Conservation (phyloP, 306 rosid genomes). For the Vigna trinervia region DNA sequence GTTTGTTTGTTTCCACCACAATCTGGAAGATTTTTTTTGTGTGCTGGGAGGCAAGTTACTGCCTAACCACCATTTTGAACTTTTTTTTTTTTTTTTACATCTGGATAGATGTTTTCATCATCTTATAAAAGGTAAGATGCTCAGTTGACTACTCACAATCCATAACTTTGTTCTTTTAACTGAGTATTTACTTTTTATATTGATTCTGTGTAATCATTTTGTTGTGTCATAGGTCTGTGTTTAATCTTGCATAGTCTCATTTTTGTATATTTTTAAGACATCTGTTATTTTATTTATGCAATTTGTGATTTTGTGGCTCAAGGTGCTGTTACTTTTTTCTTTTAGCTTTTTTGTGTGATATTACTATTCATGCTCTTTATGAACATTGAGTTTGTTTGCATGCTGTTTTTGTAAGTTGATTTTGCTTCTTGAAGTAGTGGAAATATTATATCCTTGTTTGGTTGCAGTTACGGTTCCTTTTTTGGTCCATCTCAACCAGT, state of each 20-base stretch:
- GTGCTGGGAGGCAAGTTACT: constrained; percentile 24
- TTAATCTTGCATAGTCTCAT: constrained; percentile 19
- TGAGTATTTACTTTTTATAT: constrained; percentile 1
- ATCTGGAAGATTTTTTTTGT: neutral
- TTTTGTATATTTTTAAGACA: neutral
- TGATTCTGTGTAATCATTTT: neutral
- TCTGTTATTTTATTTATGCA: constrained; percentile 3
- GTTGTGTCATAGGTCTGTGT: constrained; percentile 1
- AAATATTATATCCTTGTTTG: constrained; percentile 28
- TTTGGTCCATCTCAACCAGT: constrained; percentile 88
- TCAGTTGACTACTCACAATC: neutral
- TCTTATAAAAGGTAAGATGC: constrained; percentile 5
- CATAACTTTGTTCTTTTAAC: constrained; percentile 19
- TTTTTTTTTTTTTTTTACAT: neutral
- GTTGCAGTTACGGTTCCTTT: constrained; percentile 85
- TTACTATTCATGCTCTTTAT: constrained; percentile 5
- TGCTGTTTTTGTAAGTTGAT: constrained; percentile 11
- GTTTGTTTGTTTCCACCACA: neutral
- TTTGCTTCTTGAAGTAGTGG: constrained; percentile 19
- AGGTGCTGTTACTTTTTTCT: neutral
- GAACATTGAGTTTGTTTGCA: constrained; percentile 1
- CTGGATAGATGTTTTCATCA: neutral
- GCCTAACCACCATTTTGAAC: neutral
- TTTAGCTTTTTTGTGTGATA: neutral
- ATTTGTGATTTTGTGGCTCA: constrained; percentile 15